Evolutionary conservation across 768 basidiomycete genomes (phyloP).

Genomic region (Chalciporus chontae): DNA sequence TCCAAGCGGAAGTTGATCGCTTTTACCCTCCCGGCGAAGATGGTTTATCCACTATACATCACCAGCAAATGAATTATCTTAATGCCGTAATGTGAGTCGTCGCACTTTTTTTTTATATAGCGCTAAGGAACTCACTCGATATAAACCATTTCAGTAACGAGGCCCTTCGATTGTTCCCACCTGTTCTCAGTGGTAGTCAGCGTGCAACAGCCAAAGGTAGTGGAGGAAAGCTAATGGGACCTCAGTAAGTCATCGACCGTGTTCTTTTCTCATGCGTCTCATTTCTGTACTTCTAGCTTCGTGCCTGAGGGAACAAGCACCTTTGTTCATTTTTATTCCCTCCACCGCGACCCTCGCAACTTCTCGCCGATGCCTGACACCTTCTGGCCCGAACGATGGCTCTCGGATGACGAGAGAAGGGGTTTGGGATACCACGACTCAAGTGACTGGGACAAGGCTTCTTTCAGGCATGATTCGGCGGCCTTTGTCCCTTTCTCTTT

Average conservation of each 20-base stretch:
- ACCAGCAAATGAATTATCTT: conserved; percentile 31
- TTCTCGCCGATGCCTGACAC: conserved; percentile 43
- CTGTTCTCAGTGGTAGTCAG: conserved; percentile 46
- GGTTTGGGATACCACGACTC: conserved; percentile 20
- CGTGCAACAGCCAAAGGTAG: conserved; percentile 35
- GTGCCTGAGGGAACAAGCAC: conserved; percentile 44
- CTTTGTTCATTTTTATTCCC: conserved; percentile 39
- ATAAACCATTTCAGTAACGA: conserved; percentile 40
- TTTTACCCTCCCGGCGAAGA: conserved; percentile 37
- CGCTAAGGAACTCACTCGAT: conserved; percentile 6
- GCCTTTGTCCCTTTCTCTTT: conserved; percentile 46
- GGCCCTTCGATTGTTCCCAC: conserved; percentile 45
- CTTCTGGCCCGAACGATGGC: conserved; percentile 47
- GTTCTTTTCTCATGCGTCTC: conserved; percentile 6
- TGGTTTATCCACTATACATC: conserved; percentile 25
- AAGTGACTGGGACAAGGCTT: conserved; percentile 21
- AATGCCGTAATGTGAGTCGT: conserved; percentile 32
- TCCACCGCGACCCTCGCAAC: conserved; percentile 45
- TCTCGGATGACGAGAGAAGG: conserved; percentile 27
- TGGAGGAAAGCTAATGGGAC: conserved; percentile 38
- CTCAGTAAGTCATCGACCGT: conserved; percentile 32
- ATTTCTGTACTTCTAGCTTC: conserved; percentile 29
- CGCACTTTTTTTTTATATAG: conserved; percentile 2
- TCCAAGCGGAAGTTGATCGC: conserved; percentile 40
- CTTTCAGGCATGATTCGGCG: conserved; percentile 32